Evolutionary conservation across 148 eudicot genomes (phyloP).

Genomic region (Persicaria tinctoria): DNA sequence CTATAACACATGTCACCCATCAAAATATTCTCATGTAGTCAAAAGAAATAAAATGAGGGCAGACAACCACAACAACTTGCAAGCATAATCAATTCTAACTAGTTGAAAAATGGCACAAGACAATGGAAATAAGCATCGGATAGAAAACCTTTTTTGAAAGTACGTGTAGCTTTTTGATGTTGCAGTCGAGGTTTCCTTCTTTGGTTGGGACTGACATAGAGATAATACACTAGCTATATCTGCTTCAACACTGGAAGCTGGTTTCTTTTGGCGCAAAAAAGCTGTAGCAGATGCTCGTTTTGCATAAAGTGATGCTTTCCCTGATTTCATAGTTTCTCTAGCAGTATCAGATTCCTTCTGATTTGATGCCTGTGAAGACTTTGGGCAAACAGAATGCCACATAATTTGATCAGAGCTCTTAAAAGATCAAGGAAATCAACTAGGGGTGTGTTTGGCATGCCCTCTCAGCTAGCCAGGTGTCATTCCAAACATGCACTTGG

Average conservation of each 20-base stretch:
- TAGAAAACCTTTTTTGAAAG: constrained; percentile 69
- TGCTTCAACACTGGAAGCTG: constrained; percentile 83
- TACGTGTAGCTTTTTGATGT: constrained; percentile 52
- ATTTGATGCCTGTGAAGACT: constrained; percentile 44
- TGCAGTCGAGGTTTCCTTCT: constrained; percentile 86
- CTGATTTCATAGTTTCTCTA: constrained; percentile 57
- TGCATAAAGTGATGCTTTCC: constrained; percentile 47
- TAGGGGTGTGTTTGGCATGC: neutral
- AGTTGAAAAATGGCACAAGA: neutral
- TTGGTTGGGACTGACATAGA: constrained; percentile 57
- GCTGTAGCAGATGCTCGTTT: constrained; percentile 48
- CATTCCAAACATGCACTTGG: too few relatives aligned
- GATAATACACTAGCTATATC: constrained; percentile 72
- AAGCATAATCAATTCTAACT: neutral
- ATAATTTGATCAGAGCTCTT: neutral
- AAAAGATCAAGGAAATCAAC: neutral
- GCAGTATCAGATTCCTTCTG: constrained; percentile 46
- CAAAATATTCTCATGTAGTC: neutral
- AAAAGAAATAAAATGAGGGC: neutral
- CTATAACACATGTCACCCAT: neutral
- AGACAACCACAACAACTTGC: neutral
- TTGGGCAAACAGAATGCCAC: neutral
- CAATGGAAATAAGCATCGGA: neutral
- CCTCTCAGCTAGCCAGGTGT: too few relatives aligned
- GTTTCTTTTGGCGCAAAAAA: constrained; percentile 53